Evolutionary conservation across 1,139 yeast genomes (phyloP).

Genomic region (Zhuliangozyma parablackwelliae): DNA sequence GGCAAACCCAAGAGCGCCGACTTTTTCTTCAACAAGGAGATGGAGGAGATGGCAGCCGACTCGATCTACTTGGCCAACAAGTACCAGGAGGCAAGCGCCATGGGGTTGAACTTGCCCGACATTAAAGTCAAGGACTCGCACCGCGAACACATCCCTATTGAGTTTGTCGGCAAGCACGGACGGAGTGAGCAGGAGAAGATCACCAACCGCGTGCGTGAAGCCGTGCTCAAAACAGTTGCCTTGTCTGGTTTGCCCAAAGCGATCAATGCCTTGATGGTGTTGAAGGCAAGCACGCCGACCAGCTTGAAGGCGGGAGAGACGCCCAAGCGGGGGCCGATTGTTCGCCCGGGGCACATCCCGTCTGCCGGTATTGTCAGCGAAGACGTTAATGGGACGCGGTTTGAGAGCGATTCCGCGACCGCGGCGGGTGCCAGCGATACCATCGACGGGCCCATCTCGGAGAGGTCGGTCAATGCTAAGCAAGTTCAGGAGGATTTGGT

Average conservation of each 20-base stretch:
- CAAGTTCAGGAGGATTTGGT: conserved; percentile 26
- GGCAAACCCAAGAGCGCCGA: conserved; percentile 16
- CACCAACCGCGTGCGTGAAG: conserved; percentile 67
- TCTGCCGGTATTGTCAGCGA: conserved; percentile 40
- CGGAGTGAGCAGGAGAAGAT: conserved; percentile 29
- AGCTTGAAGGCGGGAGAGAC: conserved; percentile 24
- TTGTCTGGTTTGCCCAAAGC: conserved; percentile 80
- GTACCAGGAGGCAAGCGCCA: conserved; percentile 37
- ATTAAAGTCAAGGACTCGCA: conserved; percentile 39
- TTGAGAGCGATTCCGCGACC: conserved; percentile 13
- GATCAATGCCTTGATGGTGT: conserved; percentile 68
- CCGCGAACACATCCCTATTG: conserved; percentile 36
- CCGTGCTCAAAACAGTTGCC: conserved; percentile 72
- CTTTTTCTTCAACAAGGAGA: conserved; percentile 21
- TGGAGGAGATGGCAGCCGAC: conserved; percentile 31
- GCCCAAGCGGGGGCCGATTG: conserved; percentile 29
- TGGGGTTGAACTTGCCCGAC: conserved; percentile 44
- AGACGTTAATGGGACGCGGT: conserved; percentile 37
- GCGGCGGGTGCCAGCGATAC: conserved; percentile 20
- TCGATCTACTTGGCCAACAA: conserved; percentile 35
- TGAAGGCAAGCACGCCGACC: conserved; percentile 65
- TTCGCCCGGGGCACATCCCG: conserved; percentile 32
- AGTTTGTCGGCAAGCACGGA: conserved; percentile 24
- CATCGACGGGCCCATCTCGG: conserved; percentile 41
- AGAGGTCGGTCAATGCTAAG: conserved; percentile 25